A percentile compares a stretch with the other conserved stretches of the same genome.
These are phyloP conservation scores for Ogataea trehaloabstinens DNA, from an alignment of 805 yeast genomes.

Conservation along the genomic window DNA sequence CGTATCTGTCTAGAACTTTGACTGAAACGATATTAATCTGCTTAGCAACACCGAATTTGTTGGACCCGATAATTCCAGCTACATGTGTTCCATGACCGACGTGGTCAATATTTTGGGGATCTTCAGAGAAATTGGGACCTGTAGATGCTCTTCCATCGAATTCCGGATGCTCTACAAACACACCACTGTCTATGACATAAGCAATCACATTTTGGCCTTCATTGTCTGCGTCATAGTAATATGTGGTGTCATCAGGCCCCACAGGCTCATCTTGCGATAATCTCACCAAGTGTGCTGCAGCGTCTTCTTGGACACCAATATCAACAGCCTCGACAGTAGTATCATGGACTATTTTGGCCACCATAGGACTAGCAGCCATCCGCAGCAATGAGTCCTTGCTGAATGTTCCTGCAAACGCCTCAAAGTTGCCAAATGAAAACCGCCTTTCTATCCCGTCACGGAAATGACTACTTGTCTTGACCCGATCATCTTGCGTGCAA, in stretches of 20 bases:
- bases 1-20: slow-evolving; percentile 66
- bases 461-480: slow-evolving; percentile 38
- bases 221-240: slow-evolving; percentile 43
- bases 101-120: slow-evolving; percentile 57
- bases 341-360: slow-evolving; percentile 71
- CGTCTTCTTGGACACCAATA: slow-evolving; percentile 36
- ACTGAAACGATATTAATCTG: slow-evolving; percentile 62
- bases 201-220: slow-evolving; percentile 65
- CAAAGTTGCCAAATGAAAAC: slow-evolving; percentile 67
- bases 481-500: slow-evolving; percentile 40
- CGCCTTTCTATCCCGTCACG: slow-evolving; percentile 47
- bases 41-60: slow-evolving; percentile 81
- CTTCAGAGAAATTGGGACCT: slow-evolving; percentile 63
- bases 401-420: slow-evolving; percentile 67
- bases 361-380: slow-evolving; percentile 56
- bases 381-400: slow-evolving; percentile 44
- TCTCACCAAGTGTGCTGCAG: slow-evolving; percentile 57
- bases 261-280: slow-evolving; percentile 48
- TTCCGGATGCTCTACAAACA: slow-evolving; percentile 57
- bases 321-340: slow-evolving; percentile 56
- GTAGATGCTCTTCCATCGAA: slow-evolving; percentile 57
- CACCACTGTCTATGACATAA: slow-evolving; percentile 85
- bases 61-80: slow-evolving; percentile 83
- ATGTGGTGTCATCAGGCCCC: slow-evolving; percentile 34
- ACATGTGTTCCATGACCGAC: slow-evolving; percentile 95